Percentiles rank a stretch among this genome's conserved stretches.
Conservation (phyloP, 148 eudicot genomes). For the Rhododendron williamsianum region DNA sequence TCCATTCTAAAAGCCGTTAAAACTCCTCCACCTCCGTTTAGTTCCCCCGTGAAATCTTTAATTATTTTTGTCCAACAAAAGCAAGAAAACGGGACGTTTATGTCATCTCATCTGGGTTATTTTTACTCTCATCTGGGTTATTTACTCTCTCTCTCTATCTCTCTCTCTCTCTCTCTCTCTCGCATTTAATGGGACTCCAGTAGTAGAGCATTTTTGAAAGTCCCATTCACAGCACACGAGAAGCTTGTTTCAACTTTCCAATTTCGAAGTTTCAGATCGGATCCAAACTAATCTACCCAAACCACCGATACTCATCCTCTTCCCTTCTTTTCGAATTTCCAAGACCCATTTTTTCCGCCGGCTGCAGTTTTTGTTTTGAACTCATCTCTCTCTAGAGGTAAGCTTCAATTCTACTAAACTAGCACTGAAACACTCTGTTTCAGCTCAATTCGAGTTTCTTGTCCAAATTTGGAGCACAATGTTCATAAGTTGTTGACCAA, state of each 20-base stretch:
- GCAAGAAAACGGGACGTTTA: conserved; percentile 7
- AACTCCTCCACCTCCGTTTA: not conserved
- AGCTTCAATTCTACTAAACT: not conserved
- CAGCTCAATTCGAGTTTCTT: not conserved
- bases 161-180: not conserved
- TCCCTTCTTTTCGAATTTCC: not conserved
- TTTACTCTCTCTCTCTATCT: not conserved
- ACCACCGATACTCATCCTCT: not conserved
- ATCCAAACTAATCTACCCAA: not conserved
- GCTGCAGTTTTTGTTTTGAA: not conserved
- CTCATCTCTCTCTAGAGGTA: not conserved
- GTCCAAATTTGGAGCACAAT: not conserved
- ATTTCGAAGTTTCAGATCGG: not conserved
- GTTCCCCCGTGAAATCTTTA: not conserved
- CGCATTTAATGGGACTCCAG: not conserved
- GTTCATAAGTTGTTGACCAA: not conserved
- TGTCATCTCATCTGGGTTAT: not conserved
- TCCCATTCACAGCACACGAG: not conserved
- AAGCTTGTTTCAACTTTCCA: not conserved
- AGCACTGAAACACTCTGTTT: not conserved
- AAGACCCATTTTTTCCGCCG: not conserved
- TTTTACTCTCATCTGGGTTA: not conserved
- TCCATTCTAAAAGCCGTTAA: not conserved
- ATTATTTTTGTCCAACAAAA: not conserved
- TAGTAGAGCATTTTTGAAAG: not conserved